These are phyloP conservation scores for Schizopora paradoxa DNA, from an alignment of 1,284 basidiomycete genomes.

Conservation along the genomic window DNA sequence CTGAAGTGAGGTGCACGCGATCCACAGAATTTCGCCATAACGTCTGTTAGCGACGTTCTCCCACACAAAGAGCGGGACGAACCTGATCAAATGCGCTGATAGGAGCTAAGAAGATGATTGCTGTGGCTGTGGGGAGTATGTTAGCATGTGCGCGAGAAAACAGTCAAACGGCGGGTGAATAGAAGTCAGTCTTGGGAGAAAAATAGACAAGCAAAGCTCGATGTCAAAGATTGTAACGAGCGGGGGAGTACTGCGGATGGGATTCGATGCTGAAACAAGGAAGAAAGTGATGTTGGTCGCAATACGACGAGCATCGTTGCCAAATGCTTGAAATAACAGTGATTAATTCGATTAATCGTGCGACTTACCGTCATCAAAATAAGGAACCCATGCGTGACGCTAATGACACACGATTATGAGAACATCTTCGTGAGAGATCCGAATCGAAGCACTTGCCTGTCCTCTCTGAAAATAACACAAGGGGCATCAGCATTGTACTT, in stretches of 20 bases:
- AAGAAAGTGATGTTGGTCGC: not conserved
- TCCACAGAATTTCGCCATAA: not conserved
- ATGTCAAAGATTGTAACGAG: conserved; percentile 1
- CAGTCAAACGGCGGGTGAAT: conserved; percentile 11
- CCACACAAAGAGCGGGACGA: conserved; percentile 18
- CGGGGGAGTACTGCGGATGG: not conserved
- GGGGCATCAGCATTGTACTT: not conserved
- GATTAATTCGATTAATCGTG: not conserved
- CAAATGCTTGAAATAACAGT: not conserved
- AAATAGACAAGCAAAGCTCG: not conserved
- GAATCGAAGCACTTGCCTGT: conserved; percentile 17
- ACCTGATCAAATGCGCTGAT: conserved; percentile 82
- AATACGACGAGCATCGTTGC: not conserved
- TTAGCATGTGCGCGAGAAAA: conserved; percentile 4
- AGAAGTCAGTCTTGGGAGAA: conserved; percentile 6
- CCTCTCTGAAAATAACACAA: conserved; percentile 12
- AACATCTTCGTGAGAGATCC: not conserved
- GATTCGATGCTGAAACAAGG: not conserved
- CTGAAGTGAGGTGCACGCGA: conserved; percentile 31
- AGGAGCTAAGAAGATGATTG: conserved; percentile 72
- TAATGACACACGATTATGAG: conserved; percentile 27
- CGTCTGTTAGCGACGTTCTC: not conserved
- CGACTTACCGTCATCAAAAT: conserved; percentile 71
- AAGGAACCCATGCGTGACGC: conserved; percentile 76
- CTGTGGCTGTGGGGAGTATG: conserved; percentile 43